Base-by-base conservation (phyloP, 2,329 filamentous ascomycete genomes). In the Botrytis elliptica region DNA sequence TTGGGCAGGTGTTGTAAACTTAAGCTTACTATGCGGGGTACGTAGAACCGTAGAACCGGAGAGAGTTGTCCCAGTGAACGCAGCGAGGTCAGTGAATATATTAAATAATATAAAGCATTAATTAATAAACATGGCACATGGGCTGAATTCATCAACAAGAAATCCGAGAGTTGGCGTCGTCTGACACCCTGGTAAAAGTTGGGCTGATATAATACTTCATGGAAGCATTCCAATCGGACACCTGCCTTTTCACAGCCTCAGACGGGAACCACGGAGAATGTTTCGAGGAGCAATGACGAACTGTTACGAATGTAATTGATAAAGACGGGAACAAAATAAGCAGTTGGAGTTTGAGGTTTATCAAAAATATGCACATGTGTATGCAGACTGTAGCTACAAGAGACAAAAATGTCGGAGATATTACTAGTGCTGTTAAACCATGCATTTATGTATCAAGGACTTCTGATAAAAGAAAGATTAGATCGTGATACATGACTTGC, bases 91-190 rank as follows among this genome's bases (percentile, higher is more conserved):
- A 22, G 40, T 65, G 62, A 65, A 33, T 65, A 65, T 46, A 65
- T 65, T 46, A 44, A 65, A 33, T 46, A 3, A 46, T 8, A 33
- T 65, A 65, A 33, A 46, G 40, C 40, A 65, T 62, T 20, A 65
- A 33, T 65, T 46, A 44, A 65, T 65, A 46, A 65, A 44, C 25
- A 33, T 65, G 62, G 14, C 62, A 22, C 62, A 64, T 65, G 40
- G 62, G 62, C 62, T 65, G 62, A 65, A 65, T 18, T 65, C 38
- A 42, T 4, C 60, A 63, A 40, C 36, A 16, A 62, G 49, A 33
- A 49, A 57, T 59, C 38, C 38, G 49, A 44, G 40, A 49, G 49
- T 44, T 57, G 49, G 66, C 66, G 66, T 69, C 66, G 66, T 69
- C 66, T 69, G 66, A 69, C 66, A 69, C 10, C 49, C 66, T 16